Percentiles rank a stretch among this genome's conserved stretches.
phyloP scores from a whole-genome alignment of 129 eudicot species.

The Glebionis coronaria region DNA sequence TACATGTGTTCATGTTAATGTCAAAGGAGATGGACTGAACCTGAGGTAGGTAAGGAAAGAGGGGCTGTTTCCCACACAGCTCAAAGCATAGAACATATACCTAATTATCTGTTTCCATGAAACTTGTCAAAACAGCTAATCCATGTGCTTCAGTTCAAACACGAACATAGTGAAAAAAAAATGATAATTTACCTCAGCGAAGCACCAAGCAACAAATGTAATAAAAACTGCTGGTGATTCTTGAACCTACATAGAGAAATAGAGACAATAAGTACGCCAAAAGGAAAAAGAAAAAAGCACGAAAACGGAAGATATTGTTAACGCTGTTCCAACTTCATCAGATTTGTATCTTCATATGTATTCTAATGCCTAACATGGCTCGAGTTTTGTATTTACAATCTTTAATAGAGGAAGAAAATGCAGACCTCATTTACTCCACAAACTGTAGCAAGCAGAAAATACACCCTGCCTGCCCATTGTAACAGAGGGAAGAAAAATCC shows the following conservation, averaged over 20 bases:
- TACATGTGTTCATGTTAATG: neutral
- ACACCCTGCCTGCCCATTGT: slow-evolving; percentile 97
- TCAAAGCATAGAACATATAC: slow-evolving; percentile 75
- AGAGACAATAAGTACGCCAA: neutral
- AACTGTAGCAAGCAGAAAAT: slow-evolving; percentile 66
- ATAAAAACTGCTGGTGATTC: slow-evolving; percentile 60
- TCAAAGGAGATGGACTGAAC: slow-evolving; percentile 35
- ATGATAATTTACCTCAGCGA: slow-evolving; percentile 51
- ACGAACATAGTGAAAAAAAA: neutral
- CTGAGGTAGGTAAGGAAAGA: slow-evolving; percentile 70
- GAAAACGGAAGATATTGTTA: neutral
- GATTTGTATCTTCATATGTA: slow-evolving; percentile 1
- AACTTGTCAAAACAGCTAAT: slow-evolving; percentile 8
- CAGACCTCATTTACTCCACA: slow-evolving; percentile 61
- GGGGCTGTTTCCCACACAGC: slow-evolving; percentile 63
- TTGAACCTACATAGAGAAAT: slow-evolving; percentile 55
- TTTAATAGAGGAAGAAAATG: neutral
- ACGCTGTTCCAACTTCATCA: neutral
- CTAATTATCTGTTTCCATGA: slow-evolving; percentile 58
- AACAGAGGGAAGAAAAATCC: slow-evolving; percentile 76
- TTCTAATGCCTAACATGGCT: neutral
- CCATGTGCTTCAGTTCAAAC: neutral
- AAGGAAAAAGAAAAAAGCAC: slow-evolving; percentile 9
- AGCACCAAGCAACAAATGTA: slow-evolving; percentile 80
- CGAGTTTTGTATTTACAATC: neutral